phyloP scores from a whole-genome alignment of 352 stramenopile species.

The Plasmopara muralis region DNA sequence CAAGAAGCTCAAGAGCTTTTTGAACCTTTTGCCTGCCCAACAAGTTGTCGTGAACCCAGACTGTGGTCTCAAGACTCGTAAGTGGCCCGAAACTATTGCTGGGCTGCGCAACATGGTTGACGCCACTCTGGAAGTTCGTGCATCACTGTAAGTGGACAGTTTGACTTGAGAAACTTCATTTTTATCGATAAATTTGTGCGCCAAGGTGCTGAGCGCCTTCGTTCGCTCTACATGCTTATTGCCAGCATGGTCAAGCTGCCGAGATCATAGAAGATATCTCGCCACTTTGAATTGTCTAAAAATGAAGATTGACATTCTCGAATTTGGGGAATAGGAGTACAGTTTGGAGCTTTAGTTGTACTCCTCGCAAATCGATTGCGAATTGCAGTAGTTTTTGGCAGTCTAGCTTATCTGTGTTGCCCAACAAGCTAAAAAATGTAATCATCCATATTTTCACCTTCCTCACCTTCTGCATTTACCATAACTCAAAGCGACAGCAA shows the following conservation, averaged over 20 bases:
- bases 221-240: constrained; percentile 27
- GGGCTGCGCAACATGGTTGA: constrained; percentile 88
- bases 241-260: constrained; percentile 29
- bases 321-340: too few relatives aligned
- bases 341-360: too few relatives aligned
- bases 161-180: constrained; percentile 12
- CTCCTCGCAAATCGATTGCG: too few relatives aligned
- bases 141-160: constrained; percentile 33
- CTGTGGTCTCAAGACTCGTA: constrained; percentile 91
- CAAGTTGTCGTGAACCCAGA: constrained; percentile 89
- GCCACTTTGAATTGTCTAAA: constrained; percentile 30
- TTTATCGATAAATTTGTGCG: constrained; percentile 26
- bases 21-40: constrained; percentile 66
- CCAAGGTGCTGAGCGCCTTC: constrained; percentile 24
- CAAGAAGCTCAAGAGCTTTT: constrained; percentile 82
- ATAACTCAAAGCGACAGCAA: too few relatives aligned
- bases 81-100: constrained; percentile 87
- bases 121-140: constrained; percentile 66
- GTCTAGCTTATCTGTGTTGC: too few relatives aligned
- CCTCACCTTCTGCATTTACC: too few relatives aligned
- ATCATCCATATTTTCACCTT: too few relatives aligned
- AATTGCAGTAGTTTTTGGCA: too few relatives aligned
- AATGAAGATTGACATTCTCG: background rate
- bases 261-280: constrained; percentile 33
- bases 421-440: too few relatives aligned